A percentile compares a stretch with the other conserved stretches of the same genome.
Evolutionary conservation across 257 asterid genomes (phyloP).

Genomic region (Hygrophila difformis): DNA sequence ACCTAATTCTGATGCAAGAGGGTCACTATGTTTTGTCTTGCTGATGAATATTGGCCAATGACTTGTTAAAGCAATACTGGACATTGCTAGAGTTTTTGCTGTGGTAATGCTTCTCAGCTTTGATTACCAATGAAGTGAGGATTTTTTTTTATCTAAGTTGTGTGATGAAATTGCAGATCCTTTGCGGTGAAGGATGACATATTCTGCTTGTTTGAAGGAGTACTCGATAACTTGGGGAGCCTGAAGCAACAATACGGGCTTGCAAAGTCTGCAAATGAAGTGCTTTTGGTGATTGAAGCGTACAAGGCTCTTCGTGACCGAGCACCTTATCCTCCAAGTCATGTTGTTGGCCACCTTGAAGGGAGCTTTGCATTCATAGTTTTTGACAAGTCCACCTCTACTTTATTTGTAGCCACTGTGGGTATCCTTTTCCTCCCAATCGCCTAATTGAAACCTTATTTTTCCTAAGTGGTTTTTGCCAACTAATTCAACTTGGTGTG

Average conservation of each 20-base stretch:
- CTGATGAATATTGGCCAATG: too few species aligned
- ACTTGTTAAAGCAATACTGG: too few species aligned
- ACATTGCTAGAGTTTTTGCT: too few species aligned
- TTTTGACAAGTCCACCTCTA: slow-evolving; percentile 58
- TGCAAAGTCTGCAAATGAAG: slow-evolving; percentile 85
- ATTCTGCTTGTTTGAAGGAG: slow-evolving; percentile 94
- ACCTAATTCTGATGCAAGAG: too few species aligned
- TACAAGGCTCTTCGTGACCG: slow-evolving; percentile 93
- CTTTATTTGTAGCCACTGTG: slow-evolving; percentile 89
- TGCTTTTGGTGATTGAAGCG: slow-evolving; percentile 88
- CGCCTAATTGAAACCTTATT: not conserved
- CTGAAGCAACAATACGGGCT: slow-evolving; percentile 88
- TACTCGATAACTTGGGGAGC: slow-evolving; percentile 82
- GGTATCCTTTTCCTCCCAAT: slow-evolving; percentile 16
- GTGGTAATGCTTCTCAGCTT: too few species aligned
- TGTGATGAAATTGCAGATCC: slow-evolving; percentile 38
- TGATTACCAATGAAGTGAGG: too few species aligned
- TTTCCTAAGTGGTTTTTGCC: slow-evolving; percentile 8
- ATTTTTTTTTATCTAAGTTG: slow-evolving; percentile 6
- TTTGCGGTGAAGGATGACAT: slow-evolving; percentile 94
- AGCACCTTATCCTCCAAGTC: slow-evolving; percentile 97
- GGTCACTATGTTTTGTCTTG: too few species aligned
- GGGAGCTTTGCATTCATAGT: slow-evolving; percentile 84
- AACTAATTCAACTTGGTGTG: slow-evolving; percentile 21
- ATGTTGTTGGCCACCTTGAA: slow-evolving; percentile 87